A percentile compares a stretch with the other conserved stretches of the same genome.
These are phyloP conservation scores for Cyclotella kingstonii DNA, from an alignment of 108 stramenopile species.

Conservation along the genomic window DNA sequence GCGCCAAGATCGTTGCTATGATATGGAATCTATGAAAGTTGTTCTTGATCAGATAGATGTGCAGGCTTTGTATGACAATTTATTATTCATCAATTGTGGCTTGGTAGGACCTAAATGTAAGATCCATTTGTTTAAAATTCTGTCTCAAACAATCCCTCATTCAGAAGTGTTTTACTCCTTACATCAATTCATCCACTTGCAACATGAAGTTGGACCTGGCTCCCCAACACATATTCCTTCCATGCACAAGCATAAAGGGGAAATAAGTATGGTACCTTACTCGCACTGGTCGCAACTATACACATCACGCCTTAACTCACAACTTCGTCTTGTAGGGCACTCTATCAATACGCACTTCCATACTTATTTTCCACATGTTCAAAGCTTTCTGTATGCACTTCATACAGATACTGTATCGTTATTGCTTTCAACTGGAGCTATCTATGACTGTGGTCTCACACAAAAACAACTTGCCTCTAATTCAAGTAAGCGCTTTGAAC, in stretches of 20 bases:
- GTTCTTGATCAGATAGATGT: slow-evolving; percentile 27
- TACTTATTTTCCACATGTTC: slow-evolving; percentile 45
- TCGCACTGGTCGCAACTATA: slow-evolving; percentile 47
- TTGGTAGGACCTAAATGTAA: slow-evolving; percentile 35
- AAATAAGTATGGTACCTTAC: slow-evolving; percentile 23
- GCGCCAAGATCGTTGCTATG: slow-evolving; percentile 41
- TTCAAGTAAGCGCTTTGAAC: slow-evolving; percentile 25
- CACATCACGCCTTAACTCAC: slow-evolving; percentile 33
- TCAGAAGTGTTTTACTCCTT: too few species aligned
- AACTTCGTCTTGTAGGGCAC: slow-evolving; percentile 42
- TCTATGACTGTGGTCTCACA: slow-evolving; percentile 48
- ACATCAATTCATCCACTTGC: too few species aligned
- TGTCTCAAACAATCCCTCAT: too few species aligned
- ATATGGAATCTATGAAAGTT: slow-evolving; percentile 39
- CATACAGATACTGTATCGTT: slow-evolving; percentile 34
- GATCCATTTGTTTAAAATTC: too few species aligned
- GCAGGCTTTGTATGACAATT: slow-evolving; percentile 28
- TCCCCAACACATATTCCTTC: slow-evolving; percentile 29
- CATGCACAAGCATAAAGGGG: slow-evolving; percentile 4
- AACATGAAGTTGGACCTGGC: slow-evolving; percentile 27
- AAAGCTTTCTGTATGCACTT: slow-evolving; percentile 48
- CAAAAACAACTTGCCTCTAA: slow-evolving; percentile 22
- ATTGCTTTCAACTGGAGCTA: slow-evolving; percentile 29
- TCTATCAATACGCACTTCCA: slow-evolving; percentile 49
- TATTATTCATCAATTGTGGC: slow-evolving; percentile 40